Percentiles rank a stretch among this genome's conserved stretches.
Evolutionary conservation across 176 grass and related monocot species (phyloP).

Genomic region (Otatea glauca): DNA sequence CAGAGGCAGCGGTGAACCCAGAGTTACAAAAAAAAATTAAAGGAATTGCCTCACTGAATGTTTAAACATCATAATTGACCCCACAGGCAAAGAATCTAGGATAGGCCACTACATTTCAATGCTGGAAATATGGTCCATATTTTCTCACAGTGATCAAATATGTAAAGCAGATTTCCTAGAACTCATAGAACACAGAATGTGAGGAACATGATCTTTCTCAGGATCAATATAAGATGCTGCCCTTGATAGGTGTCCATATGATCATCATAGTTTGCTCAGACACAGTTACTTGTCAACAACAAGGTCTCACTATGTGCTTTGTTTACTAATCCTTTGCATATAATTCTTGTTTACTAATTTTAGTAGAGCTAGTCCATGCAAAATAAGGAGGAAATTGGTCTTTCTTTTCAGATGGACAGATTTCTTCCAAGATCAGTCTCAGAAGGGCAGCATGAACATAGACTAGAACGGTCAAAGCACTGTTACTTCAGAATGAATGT

Average conservation of each 20-base stretch:
- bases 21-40: neutral
- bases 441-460: neutral
- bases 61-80: neutral
- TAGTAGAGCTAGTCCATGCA: neutral
- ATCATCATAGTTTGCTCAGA: neutral
- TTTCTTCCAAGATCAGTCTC: neutral
- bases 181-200: neutral
- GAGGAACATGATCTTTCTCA: neutral
- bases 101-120: neutral
- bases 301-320: neutral
- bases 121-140: neutral
- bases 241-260: neutral
- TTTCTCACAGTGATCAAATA: neutral
- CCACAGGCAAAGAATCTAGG: neutral
- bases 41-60: neutral
- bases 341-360: neutral
- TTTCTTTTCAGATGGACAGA: neutral
- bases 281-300: neutral
- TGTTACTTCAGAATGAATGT: constrained; percentile 12
- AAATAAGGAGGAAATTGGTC: neutral
- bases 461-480: neutral
- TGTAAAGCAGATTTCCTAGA: neutral
- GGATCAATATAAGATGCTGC: neutral
- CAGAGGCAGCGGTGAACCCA: neutral
- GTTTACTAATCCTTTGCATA: neutral